Conservation (phyloP, 805 yeast species). For the Myxozyma neotropica region DNA sequence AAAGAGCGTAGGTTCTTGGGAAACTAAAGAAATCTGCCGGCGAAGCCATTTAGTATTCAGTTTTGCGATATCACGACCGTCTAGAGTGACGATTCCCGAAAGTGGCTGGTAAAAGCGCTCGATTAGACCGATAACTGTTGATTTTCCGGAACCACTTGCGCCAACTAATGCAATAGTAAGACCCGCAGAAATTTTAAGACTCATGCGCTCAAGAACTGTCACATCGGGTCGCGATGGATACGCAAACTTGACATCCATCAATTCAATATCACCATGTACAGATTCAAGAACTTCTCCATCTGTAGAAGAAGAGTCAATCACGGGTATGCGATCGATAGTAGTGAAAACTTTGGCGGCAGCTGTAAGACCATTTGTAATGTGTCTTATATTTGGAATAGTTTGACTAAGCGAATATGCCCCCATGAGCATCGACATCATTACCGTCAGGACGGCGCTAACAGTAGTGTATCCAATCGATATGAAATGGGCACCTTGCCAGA, state of each 20-base stretch:
- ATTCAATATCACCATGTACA: slow-evolving; percentile 46
- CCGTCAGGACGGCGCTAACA: slow-evolving; percentile 44
- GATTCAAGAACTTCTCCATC: slow-evolving; percentile 31
- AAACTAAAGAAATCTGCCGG: slow-evolving; percentile 58
- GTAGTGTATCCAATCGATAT: slow-evolving; percentile 40
- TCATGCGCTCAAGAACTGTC: slow-evolving; percentile 36
- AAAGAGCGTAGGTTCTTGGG: slow-evolving; percentile 62
- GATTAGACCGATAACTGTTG: slow-evolving; percentile 53
- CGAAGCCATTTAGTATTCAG: slow-evolving; percentile 56
- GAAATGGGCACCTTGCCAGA: slow-evolving; percentile 50
- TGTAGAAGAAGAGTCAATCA: slow-evolving; percentile 42
- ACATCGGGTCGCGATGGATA: slow-evolving; percentile 42
- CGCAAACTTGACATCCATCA: slow-evolving; percentile 36
- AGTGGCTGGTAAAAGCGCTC: slow-evolving; percentile 60
- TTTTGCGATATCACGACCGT: slow-evolving; percentile 51
- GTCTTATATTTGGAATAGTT: slow-evolving; percentile 46
- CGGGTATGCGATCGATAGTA: slow-evolving; percentile 48
- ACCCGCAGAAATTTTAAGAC: slow-evolving; percentile 62
- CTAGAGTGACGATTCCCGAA: slow-evolving; percentile 51
- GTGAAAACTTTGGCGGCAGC: slow-evolving; percentile 47
- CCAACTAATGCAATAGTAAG: slow-evolving; percentile 87
- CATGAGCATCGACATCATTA: slow-evolving; percentile 31
- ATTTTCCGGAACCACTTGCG: slow-evolving; percentile 63
- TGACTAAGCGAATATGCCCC: slow-evolving; percentile 47
- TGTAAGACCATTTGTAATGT: slow-evolving; percentile 44